Evolutionary conservation across 306 rosid genomes (phyloP).

Genomic region (Ceratonia siliqua): DNA sequence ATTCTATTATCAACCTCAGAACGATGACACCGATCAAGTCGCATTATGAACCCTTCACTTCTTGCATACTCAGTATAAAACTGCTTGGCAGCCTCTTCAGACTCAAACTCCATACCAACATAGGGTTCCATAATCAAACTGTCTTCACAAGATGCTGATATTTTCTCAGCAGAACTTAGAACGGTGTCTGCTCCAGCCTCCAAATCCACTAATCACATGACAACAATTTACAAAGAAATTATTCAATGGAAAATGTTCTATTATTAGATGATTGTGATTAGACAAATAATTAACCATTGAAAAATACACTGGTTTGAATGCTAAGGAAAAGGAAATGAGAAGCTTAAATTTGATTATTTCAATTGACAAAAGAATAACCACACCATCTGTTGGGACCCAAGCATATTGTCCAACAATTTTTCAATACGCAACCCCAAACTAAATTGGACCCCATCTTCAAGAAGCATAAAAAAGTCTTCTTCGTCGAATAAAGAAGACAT

Average conservation of each 20-base stretch:
- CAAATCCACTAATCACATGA: constrained; percentile 35
- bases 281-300: not conserved
- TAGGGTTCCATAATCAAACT: constrained; percentile 26
- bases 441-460: not conserved
- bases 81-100: constrained; percentile 40
- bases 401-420: not conserved
- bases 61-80: constrained; percentile 38
- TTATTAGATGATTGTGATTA: not conserved
- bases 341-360: not conserved
- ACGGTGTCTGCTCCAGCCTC: constrained; percentile 25
- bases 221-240: not conserved
- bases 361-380: not conserved
- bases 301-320: not conserved
- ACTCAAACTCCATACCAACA: constrained; percentile 50
- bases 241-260: constrained; percentile 11
- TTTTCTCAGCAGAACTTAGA: constrained; percentile 27
- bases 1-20: constrained; percentile 41
- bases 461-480: not conserved
- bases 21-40: constrained; percentile 48
- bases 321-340: not conserved
- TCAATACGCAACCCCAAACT: not conserved
- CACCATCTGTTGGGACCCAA: not conserved
- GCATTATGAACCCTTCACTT: constrained; percentile 38
- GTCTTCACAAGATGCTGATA: constrained; percentile 21
- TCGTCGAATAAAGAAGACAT: not conserved